Base-by-base conservation (phyloP, 1,284 basidiomycete genomes). In the Spongiforma sp. region DNA sequence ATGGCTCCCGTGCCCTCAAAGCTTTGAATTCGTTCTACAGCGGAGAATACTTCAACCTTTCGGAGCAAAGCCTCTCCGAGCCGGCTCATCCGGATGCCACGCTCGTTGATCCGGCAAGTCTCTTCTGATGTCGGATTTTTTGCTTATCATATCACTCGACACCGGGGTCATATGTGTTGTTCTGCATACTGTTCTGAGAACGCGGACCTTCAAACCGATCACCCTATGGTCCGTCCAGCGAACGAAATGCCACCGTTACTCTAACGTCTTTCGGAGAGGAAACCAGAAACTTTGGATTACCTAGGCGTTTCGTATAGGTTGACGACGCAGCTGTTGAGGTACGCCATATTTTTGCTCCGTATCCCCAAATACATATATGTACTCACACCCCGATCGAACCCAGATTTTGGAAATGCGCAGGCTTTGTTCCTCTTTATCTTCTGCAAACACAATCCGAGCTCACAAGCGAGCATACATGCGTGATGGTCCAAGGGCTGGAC, bases 271-370 rank as follows among this genome's bases (percentile, higher is more conserved):
- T 90, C 93, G 2, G 96, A 99, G 77, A 87, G 92, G 43, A 93
- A 92, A 77, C 97, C 98, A 1, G 96, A 99, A 74, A 84, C 81
- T 53, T 83, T 99, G 37, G 97, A 99, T 78, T 99, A 98, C 78
- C 83, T 99, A 9, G 97, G 98, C 54, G 97, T 99, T 1, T 97
- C 95, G 33, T 99, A 98, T 76, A 98, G 98, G 14, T 82, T 99
- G 57, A 99, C 97, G 0, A 87, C 94, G 4, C 89, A 89, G 70
- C 84, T 99, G 1, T 86, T 99, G 60, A 84, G 94, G 84, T 89
- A 63, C 21, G 78, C 68, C 17, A 26, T 24, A 11, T 8, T 33
- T 19, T 61, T 4, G 52, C n/a, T 33, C 32, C 14, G 17, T 24
- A 19, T 9, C 3, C 34, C 12, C 32, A 14, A 39, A n/a, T 36